phyloP scores from a whole-genome alignment of 805 yeast species.

The Barnettozyma sucrosica region DNA sequence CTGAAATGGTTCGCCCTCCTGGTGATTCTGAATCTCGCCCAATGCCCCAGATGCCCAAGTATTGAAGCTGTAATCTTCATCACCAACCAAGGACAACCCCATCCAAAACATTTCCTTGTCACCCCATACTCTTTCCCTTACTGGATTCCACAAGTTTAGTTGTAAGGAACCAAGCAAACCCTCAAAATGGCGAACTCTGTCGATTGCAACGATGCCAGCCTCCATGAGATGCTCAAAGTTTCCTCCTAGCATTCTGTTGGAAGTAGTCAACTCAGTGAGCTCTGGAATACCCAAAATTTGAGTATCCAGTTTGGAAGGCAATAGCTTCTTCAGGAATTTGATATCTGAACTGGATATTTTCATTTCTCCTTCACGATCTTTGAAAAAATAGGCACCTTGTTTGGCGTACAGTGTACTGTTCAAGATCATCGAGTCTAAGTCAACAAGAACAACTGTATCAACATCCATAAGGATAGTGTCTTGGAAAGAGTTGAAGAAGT shows the following conservation, averaged over 20 bases:
- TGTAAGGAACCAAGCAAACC: constrained; percentile 40
- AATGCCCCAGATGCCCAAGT: constrained; percentile 32
- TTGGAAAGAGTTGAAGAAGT: constrained; percentile 42
- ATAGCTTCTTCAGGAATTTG: constrained; percentile 37
- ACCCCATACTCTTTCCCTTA: constrained; percentile 51
- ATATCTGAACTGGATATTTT: constrained; percentile 20
- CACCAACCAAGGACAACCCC: constrained; percentile 43
- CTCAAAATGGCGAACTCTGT: constrained; percentile 42
- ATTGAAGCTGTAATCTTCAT: constrained; percentile 33
- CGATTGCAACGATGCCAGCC: constrained; percentile 40
- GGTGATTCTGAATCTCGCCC: constrained; percentile 24
- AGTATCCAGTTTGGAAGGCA: constrained; percentile 37
- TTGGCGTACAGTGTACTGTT: constrained; percentile 27
- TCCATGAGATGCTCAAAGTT: constrained; percentile 38
- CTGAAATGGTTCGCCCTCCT: constrained; percentile 23
- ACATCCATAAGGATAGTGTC: constrained; percentile 47
- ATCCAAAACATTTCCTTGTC: constrained; percentile 79
- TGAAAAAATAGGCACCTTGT: constrained; percentile 38
- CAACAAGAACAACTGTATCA: constrained; percentile 41
- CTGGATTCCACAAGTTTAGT: constrained; percentile 34
- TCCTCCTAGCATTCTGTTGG: constrained; percentile 35
- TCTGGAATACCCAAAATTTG: constrained; percentile 32
- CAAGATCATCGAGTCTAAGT: constrained; percentile 32
- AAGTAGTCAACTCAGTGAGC: constrained; percentile 30
- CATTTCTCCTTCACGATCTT: constrained; percentile 37